Conservation (phyloP, 164 flowering plant genomes). For the Liriodendron chinense region DNA sequence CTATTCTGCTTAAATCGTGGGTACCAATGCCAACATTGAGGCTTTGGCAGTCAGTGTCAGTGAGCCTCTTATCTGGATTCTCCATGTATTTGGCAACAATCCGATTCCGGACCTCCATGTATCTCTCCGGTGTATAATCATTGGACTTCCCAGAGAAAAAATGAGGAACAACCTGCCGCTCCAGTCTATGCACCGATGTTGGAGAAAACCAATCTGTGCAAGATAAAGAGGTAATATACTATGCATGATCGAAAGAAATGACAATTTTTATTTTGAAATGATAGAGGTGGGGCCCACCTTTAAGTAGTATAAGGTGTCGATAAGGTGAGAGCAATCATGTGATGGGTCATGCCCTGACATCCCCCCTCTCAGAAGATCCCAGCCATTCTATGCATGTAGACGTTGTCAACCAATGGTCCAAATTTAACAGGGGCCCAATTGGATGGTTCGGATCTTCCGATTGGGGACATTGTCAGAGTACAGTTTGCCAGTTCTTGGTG, state of each 20-base stretch:
- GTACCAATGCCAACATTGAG: slow-evolving; percentile 40
- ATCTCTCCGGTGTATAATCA: slow-evolving; percentile 76
- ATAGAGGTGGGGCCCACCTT: neutral
- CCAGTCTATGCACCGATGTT: slow-evolving; percentile 65
- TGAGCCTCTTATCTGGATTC: slow-evolving; percentile 61
- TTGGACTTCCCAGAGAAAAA: slow-evolving; percentile 83
- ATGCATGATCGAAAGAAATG: neutral
- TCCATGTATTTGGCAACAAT: slow-evolving; percentile 87
- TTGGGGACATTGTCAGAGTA: neutral
- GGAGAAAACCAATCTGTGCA: slow-evolving; percentile 93
- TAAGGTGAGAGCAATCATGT: neutral
- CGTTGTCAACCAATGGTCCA: neutral
- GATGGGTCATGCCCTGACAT: neutral
- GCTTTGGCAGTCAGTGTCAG: slow-evolving; percentile 53
- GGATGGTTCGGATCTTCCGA: neutral
- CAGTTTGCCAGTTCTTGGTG: neutral
- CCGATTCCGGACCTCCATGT: slow-evolving; percentile 78
- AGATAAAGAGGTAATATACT: neutral
- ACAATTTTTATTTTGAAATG: neutral
- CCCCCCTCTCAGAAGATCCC: neutral
- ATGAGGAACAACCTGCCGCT: slow-evolving; percentile 94
- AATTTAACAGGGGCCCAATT: neutral
- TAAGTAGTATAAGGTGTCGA: neutral
- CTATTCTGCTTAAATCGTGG: slow-evolving; percentile 68
- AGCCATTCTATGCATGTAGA: neutral